phyloP scores from a whole-genome alignment of 2,329 filamentous ascomycete genomes.

The Colletotrichum sansevieriae region DNA sequence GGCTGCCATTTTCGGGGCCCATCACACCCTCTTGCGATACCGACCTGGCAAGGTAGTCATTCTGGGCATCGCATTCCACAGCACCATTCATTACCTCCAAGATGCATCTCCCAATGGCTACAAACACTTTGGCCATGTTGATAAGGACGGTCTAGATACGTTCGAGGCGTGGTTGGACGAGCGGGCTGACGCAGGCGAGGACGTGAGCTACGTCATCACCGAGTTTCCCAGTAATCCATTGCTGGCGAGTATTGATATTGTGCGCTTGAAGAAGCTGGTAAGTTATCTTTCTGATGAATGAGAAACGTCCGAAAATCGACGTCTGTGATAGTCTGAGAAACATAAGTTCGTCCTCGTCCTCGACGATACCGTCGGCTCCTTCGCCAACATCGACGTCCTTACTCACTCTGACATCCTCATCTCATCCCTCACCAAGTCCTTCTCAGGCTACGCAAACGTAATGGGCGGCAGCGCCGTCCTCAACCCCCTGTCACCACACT shows the following conservation, averaged over 20 bases:
- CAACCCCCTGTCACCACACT: slow-evolving; percentile 59
- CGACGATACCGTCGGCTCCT: slow-evolving; percentile 63
- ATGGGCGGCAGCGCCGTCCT: slow-evolving; percentile 66
- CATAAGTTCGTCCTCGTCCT: slow-evolving; percentile 60
- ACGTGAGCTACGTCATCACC: slow-evolving; percentile 60
- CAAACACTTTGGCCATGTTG: slow-evolving; percentile 62
- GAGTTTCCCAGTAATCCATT: slow-evolving; percentile 59
- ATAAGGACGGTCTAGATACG: slow-evolving; percentile 55
- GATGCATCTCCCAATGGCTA: slow-evolving; percentile 58
- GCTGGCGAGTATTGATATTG: slow-evolving; percentile 50
- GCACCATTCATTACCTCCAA: slow-evolving; percentile 61
- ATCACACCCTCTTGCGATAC: slow-evolving; percentile 53
- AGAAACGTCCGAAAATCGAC: not conserved
- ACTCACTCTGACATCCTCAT: slow-evolving; percentile 62
- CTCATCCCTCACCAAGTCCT: slow-evolving; percentile 69
- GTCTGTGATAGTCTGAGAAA: slow-evolving; percentile 49
- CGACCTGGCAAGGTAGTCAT: slow-evolving; percentile 55
- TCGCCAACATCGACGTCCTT: slow-evolving; percentile 65
- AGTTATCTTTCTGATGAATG: not conserved
- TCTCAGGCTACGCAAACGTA: slow-evolving; percentile 68
- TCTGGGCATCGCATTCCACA: slow-evolving; percentile 66
- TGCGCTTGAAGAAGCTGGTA: slow-evolving; percentile 46
- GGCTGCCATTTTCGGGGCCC: slow-evolving; percentile 62
- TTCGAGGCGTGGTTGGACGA: slow-evolving; percentile 60
- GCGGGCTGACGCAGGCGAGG: slow-evolving; percentile 53